phyloP scores from a whole-genome alignment of 1,284 basidiomycete genomes.

The Cutaneotrichosporon sp. region DNA sequence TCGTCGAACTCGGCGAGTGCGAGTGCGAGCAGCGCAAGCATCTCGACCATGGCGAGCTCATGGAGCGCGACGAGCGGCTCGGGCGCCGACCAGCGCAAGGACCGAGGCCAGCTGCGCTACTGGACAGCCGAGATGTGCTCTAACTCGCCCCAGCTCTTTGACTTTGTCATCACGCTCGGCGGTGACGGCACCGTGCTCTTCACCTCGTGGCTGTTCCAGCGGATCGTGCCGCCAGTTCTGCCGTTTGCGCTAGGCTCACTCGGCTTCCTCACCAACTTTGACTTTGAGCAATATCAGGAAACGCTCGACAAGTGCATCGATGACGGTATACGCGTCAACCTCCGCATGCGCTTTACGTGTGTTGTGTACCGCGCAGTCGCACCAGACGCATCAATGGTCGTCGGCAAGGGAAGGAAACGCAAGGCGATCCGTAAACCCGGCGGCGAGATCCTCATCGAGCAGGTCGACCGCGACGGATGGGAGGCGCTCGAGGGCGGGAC shows the following conservation, averaged over 20 bases:
- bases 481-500: slow-evolving; percentile 78
- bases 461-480: slow-evolving; percentile 84
- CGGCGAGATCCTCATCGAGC: slow-evolving; percentile 91
- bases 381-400: slow-evolving; percentile 59
- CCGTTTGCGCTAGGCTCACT: slow-evolving; percentile 98
- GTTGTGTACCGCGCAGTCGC: slow-evolving; percentile 90
- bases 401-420: slow-evolving; percentile 55
- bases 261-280: slow-evolving; percentile 97
- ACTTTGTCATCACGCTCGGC: slow-evolving; percentile 97
- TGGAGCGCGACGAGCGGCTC: slow-evolving; percentile 10
- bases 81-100: slow-evolving; percentile 31
- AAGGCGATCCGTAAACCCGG: slow-evolving; percentile 87
- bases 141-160: slow-evolving; percentile 86
- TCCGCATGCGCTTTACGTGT: slow-evolving; percentile 98
- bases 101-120: slow-evolving; percentile 90
- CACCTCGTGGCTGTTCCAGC: slow-evolving; percentile 99
- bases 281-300: slow-evolving; percentile 80
- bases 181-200: slow-evolving; percentile 98
- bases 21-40: slow-evolving; percentile 37
- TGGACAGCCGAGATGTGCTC: slow-evolving; percentile 98
- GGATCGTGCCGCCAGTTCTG: slow-evolving; percentile 94
- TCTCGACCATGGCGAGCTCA: slow-evolving; percentile 31
- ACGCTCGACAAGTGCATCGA: slow-evolving; percentile 90
- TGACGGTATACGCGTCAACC: slow-evolving; percentile 91
- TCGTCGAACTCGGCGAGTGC: slow-evolving; percentile 58